These are phyloP conservation scores for Gillenia trifoliata DNA, from an alignment of 306 rosid genomes.

Conservation along the genomic window DNA sequence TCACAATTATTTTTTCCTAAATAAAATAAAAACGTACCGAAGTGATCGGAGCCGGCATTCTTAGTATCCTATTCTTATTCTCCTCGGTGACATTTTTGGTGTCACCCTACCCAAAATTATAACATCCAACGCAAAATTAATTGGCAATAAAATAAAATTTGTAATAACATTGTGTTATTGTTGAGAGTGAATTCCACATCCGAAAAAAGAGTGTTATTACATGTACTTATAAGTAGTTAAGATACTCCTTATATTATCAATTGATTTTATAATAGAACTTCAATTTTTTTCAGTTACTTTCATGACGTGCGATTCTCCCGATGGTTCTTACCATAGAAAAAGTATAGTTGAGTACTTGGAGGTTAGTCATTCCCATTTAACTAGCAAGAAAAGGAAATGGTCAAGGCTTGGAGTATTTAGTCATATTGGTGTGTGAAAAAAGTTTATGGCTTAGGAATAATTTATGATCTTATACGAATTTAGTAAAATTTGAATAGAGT, in stretches of 20 bases:
- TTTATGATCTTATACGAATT: not conserved
- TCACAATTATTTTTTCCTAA: not conserved
- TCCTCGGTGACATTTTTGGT: no score
- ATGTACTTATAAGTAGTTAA: no score
- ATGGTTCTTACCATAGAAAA: not conserved
- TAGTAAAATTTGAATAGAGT: no score
- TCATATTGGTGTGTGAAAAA: not conserved
- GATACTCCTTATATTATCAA: no score
- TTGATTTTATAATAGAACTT: no score
- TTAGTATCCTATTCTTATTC: not conserved
- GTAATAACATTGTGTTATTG: no score
- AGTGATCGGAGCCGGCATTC: not conserved
- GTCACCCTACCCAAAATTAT: not conserved
- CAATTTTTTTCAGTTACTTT: no score
- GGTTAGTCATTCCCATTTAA: not conserved
- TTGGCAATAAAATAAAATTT: no score
- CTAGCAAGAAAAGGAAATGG: not conserved
- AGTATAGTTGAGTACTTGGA: not conserved
- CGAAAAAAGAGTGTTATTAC: no score
- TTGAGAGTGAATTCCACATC: no score
- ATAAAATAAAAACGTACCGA: not conserved
- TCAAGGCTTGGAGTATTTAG: no score
- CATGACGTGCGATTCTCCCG: not conserved
- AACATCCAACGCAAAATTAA: not conserved
- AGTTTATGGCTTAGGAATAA: not conserved